Evolutionary conservation across 768 basidiomycete species (phyloP).

Genomic region (Leccinum truebloodii): DNA sequence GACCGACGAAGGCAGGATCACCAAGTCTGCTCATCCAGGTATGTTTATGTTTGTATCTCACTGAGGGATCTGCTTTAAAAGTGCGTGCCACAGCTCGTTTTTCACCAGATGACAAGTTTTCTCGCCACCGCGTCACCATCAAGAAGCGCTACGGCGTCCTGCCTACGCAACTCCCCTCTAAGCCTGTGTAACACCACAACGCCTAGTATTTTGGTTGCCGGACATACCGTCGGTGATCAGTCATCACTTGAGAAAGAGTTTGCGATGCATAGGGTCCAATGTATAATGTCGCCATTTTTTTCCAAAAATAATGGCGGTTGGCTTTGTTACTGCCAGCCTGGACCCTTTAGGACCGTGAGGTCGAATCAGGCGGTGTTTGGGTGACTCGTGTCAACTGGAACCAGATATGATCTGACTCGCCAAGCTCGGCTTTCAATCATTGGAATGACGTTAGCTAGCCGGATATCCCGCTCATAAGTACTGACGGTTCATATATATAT

Average conservation of each 20-base stretch:
- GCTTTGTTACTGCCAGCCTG: too few relatives aligned
- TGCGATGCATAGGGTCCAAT: too few relatives aligned
- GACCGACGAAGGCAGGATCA: slow-evolving; percentile 76
- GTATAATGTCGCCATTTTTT: too few relatives aligned
- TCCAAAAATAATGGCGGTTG: too few relatives aligned
- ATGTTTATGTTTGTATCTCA: slow-evolving; percentile 20
- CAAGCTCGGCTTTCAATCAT: not conserved
- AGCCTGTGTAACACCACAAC: slow-evolving; percentile 67
- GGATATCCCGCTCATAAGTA: not conserved
- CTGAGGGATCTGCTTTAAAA: not conserved
- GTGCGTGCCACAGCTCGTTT: slow-evolving; percentile 70
- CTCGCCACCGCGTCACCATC: slow-evolving; percentile 93
- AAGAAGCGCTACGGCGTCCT: slow-evolving; percentile 92
- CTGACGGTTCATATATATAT: slow-evolving; percentile 15
- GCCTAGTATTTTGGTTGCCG: not conserved
- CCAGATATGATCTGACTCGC: not conserved
- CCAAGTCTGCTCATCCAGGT: slow-evolving; percentile 98
- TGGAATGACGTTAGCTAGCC: not conserved
- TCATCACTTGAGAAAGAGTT: not conserved
- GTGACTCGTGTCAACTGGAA: slow-evolving; percentile 1
- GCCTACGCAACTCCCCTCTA: slow-evolving; percentile 84
- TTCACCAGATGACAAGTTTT: slow-evolving; percentile 99
- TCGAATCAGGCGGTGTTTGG: not conserved
- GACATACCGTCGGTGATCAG: not conserved
- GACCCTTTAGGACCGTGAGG: not conserved